Conservation (phyloP, 2,329 filamentous ascomycete genomes). For the Pestalotiopsis fici region DNA sequence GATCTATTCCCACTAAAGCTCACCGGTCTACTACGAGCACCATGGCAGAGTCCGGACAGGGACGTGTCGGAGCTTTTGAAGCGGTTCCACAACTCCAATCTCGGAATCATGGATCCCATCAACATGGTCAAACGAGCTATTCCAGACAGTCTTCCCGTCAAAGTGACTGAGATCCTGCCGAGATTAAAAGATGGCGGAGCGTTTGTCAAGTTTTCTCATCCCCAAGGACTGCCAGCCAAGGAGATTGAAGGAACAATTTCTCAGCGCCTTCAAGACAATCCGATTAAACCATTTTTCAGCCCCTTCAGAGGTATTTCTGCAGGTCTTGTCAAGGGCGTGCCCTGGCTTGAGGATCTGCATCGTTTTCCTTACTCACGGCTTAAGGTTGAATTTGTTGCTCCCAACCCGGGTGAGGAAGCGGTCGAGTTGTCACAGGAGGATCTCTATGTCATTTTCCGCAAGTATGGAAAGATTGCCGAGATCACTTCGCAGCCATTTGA, state of each 20-base stretch:
- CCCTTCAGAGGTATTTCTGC: conserved; percentile 73
- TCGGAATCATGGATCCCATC: conserved; percentile 54
- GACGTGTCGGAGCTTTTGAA: conserved; percentile 53
- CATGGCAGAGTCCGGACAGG: conserved; percentile 46
- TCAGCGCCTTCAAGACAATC: conserved; percentile 65
- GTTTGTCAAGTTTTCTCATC: conserved; percentile 65
- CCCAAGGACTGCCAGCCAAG: conserved; percentile 39
- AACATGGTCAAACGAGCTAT: conserved; percentile 62
- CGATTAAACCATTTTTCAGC: conserved; percentile 87
- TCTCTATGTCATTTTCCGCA: conserved; percentile 83
- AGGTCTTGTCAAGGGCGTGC: conserved; percentile 76
- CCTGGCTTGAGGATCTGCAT: conserved; percentile 93
- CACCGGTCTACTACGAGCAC: conserved; percentile 44
- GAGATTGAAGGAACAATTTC: conserved; percentile 64
- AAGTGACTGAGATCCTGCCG: conserved; percentile 80
- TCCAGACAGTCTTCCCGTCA: conserved; percentile 61
- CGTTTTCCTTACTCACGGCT: conserved; percentile 76
- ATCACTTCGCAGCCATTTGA: conserved; percentile 82
- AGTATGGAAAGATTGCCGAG: conserved; percentile 87
- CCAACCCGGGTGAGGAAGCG: conserved; percentile 67
- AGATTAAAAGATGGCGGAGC: conserved; percentile 89
- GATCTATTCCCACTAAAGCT: conserved; percentile 84
- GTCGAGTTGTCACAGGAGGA: conserved; percentile 84
- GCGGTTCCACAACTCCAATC: conserved; percentile 50
- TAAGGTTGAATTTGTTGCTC: conserved; percentile 82